Conservation (phyloP, 2,329 filamentous ascomycete genomes). For the Claviceps humidiphila region DNA sequence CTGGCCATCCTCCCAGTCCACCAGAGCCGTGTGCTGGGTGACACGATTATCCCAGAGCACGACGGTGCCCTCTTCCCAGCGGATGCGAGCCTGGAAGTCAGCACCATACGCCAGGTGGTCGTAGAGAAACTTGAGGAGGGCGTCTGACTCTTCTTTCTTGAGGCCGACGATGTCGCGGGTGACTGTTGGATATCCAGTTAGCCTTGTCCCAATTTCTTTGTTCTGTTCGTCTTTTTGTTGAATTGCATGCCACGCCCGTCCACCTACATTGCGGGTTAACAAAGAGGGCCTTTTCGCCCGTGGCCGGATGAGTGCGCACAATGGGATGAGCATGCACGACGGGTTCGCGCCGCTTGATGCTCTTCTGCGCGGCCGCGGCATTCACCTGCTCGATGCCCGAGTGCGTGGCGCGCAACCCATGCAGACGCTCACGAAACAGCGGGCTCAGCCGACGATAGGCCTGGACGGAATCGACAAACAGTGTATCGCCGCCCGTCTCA, state of each 20-base stretch:
- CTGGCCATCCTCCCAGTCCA: slow-evolving; percentile 72
- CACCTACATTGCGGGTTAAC: slow-evolving; percentile 69
- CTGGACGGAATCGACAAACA: slow-evolving; percentile 67
- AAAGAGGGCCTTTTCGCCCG: slow-evolving; percentile 72
- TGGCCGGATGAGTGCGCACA: slow-evolving; percentile 67
- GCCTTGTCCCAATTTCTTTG: neutral
- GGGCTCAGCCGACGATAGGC: slow-evolving; percentile 74
- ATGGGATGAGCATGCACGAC: slow-evolving; percentile 64
- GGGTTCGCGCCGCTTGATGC: slow-evolving; percentile 63
- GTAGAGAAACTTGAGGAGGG: slow-evolving; percentile 58
- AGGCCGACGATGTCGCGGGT: slow-evolving; percentile 68
- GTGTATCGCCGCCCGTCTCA: slow-evolving; percentile 66
- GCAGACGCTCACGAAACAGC: slow-evolving; percentile 64
- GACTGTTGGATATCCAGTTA: slow-evolving; percentile 31
- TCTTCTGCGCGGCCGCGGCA: slow-evolving; percentile 50
- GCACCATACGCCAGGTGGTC: slow-evolving; percentile 39
- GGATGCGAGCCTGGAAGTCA: slow-evolving; percentile 58
- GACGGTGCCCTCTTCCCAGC: slow-evolving; percentile 68
- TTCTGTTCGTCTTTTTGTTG: neutral
- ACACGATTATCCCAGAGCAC: slow-evolving; percentile 81
- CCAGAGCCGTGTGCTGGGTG: slow-evolving; percentile 62
- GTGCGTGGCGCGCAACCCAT: slow-evolving; percentile 69
- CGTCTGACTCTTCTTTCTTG: slow-evolving; percentile 79
- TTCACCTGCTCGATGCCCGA: slow-evolving; percentile 72
- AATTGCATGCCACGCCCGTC: neutral